These are phyloP conservation scores for Gregarina niphandrodes DNA, from an alignment of 169 alveolate species.

Conservation along the genomic window DNA sequence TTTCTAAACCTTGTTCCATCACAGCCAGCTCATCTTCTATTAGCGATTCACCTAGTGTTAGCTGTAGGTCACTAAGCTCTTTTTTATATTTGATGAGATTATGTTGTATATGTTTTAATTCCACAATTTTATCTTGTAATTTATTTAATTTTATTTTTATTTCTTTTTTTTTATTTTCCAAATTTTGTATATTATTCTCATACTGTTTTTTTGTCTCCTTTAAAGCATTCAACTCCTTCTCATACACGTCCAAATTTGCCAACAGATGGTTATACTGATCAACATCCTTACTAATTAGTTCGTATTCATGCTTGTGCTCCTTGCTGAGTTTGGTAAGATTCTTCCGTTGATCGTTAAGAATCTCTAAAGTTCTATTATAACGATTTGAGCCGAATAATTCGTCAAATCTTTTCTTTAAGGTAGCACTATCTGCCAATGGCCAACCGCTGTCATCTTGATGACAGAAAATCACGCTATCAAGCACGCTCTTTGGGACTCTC, in stretches of 20 bases:
- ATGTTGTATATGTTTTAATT: too few species aligned
- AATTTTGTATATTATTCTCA: too few species aligned
- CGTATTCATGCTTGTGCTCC: neutral
- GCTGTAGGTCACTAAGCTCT: too few species aligned
- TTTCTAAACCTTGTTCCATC: too few species aligned
- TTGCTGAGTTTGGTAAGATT: neutral
- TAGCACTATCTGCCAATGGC: slow-evolving; percentile 69
- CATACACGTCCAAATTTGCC: neutral
- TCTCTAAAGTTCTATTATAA: slow-evolving; percentile 42
- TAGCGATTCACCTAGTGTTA: too few species aligned
- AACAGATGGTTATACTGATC: neutral
- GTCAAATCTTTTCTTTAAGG: slow-evolving; percentile 79
- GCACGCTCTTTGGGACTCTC: slow-evolving; percentile 32
- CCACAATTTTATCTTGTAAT: too few species aligned
- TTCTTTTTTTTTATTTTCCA: too few species aligned
- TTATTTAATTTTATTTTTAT: too few species aligned
- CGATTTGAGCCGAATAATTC: slow-evolving; percentile 77
- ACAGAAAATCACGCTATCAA: slow-evolving; percentile 69
- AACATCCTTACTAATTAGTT: neutral
- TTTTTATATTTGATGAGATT: too few species aligned
- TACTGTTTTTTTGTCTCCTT: neutral
- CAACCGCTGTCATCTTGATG: slow-evolving; percentile 89
- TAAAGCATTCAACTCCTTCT: neutral
- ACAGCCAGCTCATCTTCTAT: too few species aligned
- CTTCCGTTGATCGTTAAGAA: neutral